Evolutionary conservation across 257 asterid genomes (phyloP), one percentile per base, ranked within the genome.

Genomic region (Echites panduratus): DNA sequence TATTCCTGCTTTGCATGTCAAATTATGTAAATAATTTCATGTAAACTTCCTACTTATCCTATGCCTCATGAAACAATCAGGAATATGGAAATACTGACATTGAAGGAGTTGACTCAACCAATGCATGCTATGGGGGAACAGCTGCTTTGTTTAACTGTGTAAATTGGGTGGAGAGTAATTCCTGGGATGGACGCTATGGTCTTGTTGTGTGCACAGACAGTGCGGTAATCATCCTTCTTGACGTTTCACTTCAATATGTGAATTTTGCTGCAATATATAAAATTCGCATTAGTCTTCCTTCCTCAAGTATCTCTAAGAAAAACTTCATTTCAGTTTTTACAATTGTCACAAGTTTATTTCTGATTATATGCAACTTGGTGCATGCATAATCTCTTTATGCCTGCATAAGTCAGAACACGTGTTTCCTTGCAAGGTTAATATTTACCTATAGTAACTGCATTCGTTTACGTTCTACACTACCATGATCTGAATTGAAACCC

Each of bases 171-270:
- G 99, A 95, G 78, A 95, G 99, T 66, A 85, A 83, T 72, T 95
- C 99, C 24, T 92, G 99, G 99, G 99, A 92, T 83, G 99, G 99
- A 66, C 88, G 99, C 79, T 92, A 90, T 82, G 99, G 99, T 74
- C 96, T 95, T 48, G 99, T 92, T 78, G 96, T 95, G 82, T 95
- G 99, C 86, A 95, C 99, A 8, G 99, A 95, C 83, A 95, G 99
- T 75, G 98, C 99, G 88, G 99, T 95, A 85, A 69, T 66, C 85
- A 69, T 58, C 76, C 26, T 70, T 76, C 73, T 75, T 63, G 19
- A 26, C 66, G 17, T 61, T 44, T 70, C 84, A 66, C 49, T 43
- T 1, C 22, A 2, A 9, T 2, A 35, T 29, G 43, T 6, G 10
- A 6, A 59, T 47, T 69, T 32, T 32, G 3, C 38, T n/a, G 4